phyloP scores from a whole-genome alignment of 805 yeast genomes.

The Ogataea polymorpha region DNA sequence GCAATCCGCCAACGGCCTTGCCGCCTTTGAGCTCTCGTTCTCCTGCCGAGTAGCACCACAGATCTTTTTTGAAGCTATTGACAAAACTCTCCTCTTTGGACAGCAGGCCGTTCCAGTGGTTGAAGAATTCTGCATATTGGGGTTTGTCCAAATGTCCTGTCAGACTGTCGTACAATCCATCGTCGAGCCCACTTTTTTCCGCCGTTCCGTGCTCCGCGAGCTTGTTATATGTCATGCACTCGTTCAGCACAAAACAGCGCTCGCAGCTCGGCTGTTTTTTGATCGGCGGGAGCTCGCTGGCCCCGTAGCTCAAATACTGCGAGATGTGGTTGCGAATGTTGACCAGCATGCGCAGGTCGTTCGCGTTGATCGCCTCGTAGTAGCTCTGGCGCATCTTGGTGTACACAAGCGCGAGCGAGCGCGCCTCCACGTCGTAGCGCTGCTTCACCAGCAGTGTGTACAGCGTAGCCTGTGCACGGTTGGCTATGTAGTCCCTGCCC shows the following conservation, averaged over 20 bases:
- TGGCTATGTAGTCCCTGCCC: conserved; percentile 63
- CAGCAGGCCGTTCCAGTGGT: conserved; percentile 70
- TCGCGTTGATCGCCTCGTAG: conserved; percentile 40
- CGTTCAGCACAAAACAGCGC: conserved; percentile 50
- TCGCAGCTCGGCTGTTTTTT: conserved; percentile 55
- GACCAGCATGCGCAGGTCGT: conserved; percentile 65
- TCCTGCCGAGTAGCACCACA: conserved; percentile 61
- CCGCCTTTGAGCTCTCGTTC: conserved; percentile 64
- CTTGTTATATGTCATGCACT: conserved; percentile 65
- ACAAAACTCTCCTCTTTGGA: conserved; percentile 69
- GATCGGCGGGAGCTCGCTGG: conserved; percentile 52
- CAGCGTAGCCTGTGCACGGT: conserved; percentile 82
- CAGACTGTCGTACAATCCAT: conserved; percentile 43
- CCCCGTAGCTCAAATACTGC: conserved; percentile 48
- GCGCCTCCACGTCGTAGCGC: conserved; percentile 66
- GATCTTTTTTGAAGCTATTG: conserved; percentile 50
- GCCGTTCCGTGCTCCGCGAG: conserved; percentile 57
- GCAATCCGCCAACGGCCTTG: conserved; percentile 51
- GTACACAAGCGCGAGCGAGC: conserved; percentile 68
- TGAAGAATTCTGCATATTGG: conserved; percentile 52
- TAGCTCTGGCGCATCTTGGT: conserved; percentile 53
- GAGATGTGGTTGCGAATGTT: conserved; percentile 73
- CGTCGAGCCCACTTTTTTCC: conserved; percentile 50
- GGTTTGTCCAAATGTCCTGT: conserved; percentile 47
- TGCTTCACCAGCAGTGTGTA: conserved; percentile 79